phyloP scores from a whole-genome alignment of 2,329 filamentous ascomycete genomes.

The Neonectria sp. region DNA sequence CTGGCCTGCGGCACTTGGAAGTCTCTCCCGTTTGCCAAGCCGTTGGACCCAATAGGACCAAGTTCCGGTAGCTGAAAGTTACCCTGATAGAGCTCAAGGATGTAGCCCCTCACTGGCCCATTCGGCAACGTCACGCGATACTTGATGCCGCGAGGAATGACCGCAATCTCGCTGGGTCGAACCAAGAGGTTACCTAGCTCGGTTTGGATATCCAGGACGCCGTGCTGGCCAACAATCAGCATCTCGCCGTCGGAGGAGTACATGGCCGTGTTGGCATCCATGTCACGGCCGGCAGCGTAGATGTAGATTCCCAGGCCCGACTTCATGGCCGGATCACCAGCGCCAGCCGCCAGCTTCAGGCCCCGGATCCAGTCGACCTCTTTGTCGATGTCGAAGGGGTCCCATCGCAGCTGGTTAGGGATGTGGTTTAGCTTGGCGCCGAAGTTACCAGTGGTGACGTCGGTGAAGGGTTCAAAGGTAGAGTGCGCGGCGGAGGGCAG shows the following conservation, averaged over 20 bases:
- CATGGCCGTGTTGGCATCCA: conserved; percentile 80
- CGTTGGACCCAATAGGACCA: conserved; percentile 80
- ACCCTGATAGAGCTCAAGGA: conserved; percentile 80
- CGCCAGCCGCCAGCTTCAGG: conserved; percentile 81
- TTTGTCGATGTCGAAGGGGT: conserved; percentile 82
- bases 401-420: conserved; percentile 88
- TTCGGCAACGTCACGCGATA: conserved; percentile 77
- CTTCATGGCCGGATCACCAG: conserved; percentile 85
- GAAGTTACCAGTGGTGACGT: conserved; percentile 8
- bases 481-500: conserved; percentile 74
- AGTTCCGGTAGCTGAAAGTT: conserved; percentile 80
- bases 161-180: conserved; percentile 82
- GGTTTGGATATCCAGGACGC: conserved; percentile 81
- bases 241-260: conserved; percentile 89
- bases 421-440: conserved; percentile 52
- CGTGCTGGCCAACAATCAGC: conserved; percentile 82
- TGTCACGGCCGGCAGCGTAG: conserved; percentile 83
- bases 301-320: conserved; percentile 86
- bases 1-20: conserved; percentile 80
- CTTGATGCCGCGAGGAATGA: conserved; percentile 81
- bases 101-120: conserved; percentile 78
- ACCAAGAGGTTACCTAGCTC: conserved; percentile 82
- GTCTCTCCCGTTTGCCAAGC: conserved; percentile 80
- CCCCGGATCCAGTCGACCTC: conserved; percentile 67
- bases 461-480: conserved; percentile 55